Evolutionary conservation across 2,329 filamentous ascomycete species (phyloP).

Genomic region (Aspergillus ustus): DNA sequence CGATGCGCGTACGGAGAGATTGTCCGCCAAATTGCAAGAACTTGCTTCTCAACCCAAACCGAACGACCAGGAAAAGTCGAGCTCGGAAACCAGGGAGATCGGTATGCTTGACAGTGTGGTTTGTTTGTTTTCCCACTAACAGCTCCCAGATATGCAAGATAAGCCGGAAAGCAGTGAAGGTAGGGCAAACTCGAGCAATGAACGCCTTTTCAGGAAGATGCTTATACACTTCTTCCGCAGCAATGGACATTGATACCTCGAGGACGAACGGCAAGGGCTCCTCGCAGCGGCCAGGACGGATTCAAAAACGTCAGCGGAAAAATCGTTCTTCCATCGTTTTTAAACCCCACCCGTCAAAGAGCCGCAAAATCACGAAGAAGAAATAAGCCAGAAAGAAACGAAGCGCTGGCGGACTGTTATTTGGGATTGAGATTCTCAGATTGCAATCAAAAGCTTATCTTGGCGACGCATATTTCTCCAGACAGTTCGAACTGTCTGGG

Average conservation of each 20-base stretch:
- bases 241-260: constrained; percentile 47
- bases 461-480: too few relatives aligned
- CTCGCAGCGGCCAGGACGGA: constrained; percentile 37
- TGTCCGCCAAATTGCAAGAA: constrained; percentile 84
- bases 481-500: too few relatives aligned
- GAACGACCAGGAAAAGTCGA: constrained; percentile 49
- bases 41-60: constrained; percentile 77
- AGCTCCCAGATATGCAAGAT: constrained; percentile 24
- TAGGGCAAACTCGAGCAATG: constrained; percentile 15
- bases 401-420: too few relatives aligned
- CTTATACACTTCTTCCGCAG: constrained; percentile 21
- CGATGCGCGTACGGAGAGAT: constrained; percentile 75
- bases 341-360: constrained; percentile 36
- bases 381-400: constrained; percentile 29
- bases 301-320: constrained; percentile 45
- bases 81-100: constrained; percentile 27
- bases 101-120: constrained; percentile 29
- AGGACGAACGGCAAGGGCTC: constrained; percentile 27
- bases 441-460: too few relatives aligned
- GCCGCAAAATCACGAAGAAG: constrained; percentile 37
- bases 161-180: constrained; percentile 29
- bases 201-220: background rate
- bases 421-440: too few relatives aligned
- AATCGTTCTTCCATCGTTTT: constrained; percentile 47
- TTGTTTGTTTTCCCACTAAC: constrained; percentile 12